Conservation (phyloP, 2,329 filamentous ascomycete species). For the Pseudogymnoascus sp. region DNA sequence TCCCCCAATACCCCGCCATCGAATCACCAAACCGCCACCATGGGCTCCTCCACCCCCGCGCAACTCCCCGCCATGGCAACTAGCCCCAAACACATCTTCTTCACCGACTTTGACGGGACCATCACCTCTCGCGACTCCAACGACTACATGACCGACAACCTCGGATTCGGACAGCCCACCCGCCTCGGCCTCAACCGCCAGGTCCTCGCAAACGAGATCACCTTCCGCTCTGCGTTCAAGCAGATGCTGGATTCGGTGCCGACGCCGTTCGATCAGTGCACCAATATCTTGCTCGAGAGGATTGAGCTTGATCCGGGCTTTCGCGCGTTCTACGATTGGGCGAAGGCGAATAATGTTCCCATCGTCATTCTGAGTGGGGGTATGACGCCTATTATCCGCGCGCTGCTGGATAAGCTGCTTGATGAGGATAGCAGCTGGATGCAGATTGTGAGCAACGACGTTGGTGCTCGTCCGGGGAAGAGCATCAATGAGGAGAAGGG, state of each 20-base stretch:
- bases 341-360: conserved; percentile 71
- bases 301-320: conserved; percentile 87
- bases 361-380: conserved; percentile 87
- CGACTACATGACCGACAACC: conserved; percentile 75
- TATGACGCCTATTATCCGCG: conserved; percentile 86
- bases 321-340: conserved; percentile 79
- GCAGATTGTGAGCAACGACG: conserved; percentile 85
- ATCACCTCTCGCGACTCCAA: conserved; percentile 67
- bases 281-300: conserved; percentile 67
- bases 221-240: conserved; percentile 79
- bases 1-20: conserved; percentile 6
- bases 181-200: conserved; percentile 67
- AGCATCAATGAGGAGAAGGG: conserved; percentile 69
- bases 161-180: conserved; percentile 68
- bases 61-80: conserved; percentile 51
- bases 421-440: conserved; percentile 68
- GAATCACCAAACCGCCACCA: conserved; percentile 13
- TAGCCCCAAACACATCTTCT: conserved; percentile 89
- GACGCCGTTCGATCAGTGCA: conserved; percentile 72
- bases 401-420: conserved; percentile 69
- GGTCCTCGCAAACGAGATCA: conserved; percentile 60
- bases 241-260: conserved; percentile 87
- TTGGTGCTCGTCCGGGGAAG: conserved; percentile 57
- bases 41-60: conserved; percentile 23
- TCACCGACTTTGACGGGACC: conserved; percentile 97